Evolutionary conservation across 176 grass and related monocot genomes (phyloP), one percentile per base, ranked within the genome.

Genomic region (Pontederia crassipes): DNA sequence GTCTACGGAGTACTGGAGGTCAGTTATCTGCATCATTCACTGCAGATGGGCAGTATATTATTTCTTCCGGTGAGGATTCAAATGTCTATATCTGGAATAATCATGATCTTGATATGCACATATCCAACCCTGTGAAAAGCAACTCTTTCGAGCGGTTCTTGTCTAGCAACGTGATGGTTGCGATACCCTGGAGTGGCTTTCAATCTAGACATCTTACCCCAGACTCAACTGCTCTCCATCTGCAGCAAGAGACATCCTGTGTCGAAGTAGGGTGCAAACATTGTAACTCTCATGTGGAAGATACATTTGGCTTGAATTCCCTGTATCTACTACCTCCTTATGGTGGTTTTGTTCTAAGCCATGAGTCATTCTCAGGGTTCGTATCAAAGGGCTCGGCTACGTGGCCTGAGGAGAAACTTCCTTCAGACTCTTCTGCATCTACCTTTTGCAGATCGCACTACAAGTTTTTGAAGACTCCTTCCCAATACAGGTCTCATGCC

Each of bases 401-500:
- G 17, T 98, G 93, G 93, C 93, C 93, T 8, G 87, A 98, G 78
- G 93, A 98, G 75, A 83, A 98, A 54, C 11, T 98, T 69, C 77
- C 70, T 32, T 80, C 64, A 18, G 67, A 65, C 57, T 77, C 75
- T n/a, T 59, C 71, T 32, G 10, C 77, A 18, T 78, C 83, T 20
- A 71, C 77, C 9, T 80, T 95, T 72, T 55, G 55, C 47, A 88
- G 78, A 73, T 88, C 81, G 35, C 81, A 83, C 73, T 98, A 78
- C 57, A 98, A 83, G 64, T 82, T 88, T 74, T 79, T 98, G 79
- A 98, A 86, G 68, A 64, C 77, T 67, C 86, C 87, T 74, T 98
- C 81, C 80, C 93, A 88, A 74, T 83, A 67, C 56, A 78, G 74
- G 18, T 82, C 76, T 12, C 87, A 83, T 56, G 75, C 77, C 20